phyloP scores from a whole-genome alignment of 805 yeast species.

The Blastobotrys peoriensis region DNA sequence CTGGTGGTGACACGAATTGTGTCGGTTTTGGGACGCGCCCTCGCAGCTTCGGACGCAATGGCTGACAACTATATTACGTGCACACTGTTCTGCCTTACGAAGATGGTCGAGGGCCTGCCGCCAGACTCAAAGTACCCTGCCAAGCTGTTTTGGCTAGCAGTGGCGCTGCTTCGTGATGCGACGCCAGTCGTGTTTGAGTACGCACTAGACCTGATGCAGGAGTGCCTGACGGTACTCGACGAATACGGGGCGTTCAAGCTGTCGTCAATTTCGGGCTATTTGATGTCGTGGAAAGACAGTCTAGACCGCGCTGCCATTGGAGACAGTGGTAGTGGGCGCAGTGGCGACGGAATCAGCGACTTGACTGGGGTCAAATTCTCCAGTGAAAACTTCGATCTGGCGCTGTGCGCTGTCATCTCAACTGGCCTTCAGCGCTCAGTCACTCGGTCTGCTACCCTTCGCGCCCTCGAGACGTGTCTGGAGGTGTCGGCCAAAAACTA shows the following conservation, averaged over 20 bases:
- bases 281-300: conserved; percentile 14
- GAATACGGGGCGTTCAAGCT: conserved; percentile 19
- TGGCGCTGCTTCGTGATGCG: conserved; percentile 14
- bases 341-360: conserved; percentile 8
- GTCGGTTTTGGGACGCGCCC: conserved; percentile 13
- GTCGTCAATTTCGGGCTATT: conserved; percentile 13
- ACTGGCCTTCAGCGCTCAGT: conserved; percentile 22
- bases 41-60: conserved; percentile 25
- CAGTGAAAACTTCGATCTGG: conserved; percentile 20
- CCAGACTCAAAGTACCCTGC: conserved; percentile 41
- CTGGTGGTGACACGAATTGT: conserved; percentile 38
- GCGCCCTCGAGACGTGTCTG: conserved; percentile 21
- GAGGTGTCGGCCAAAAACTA: conserved; percentile 22
- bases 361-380: conserved; percentile 15
- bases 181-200: conserved; percentile 17
- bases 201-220: conserved; percentile 18
- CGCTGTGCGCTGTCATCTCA: conserved; percentile 19
- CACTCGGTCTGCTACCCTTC: conserved; percentile 19
- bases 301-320: not conserved
- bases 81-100: conserved; percentile 40
- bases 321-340: no score
- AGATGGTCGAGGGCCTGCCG: conserved; percentile 45
- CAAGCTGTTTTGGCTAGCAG: conserved; percentile 43
- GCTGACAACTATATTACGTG: conserved; percentile 34
- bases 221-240: conserved; percentile 18